Evolutionary conservation across 176 grass and related monocot species (phyloP).

Genomic region (Triticum dicoccoides): DNA sequence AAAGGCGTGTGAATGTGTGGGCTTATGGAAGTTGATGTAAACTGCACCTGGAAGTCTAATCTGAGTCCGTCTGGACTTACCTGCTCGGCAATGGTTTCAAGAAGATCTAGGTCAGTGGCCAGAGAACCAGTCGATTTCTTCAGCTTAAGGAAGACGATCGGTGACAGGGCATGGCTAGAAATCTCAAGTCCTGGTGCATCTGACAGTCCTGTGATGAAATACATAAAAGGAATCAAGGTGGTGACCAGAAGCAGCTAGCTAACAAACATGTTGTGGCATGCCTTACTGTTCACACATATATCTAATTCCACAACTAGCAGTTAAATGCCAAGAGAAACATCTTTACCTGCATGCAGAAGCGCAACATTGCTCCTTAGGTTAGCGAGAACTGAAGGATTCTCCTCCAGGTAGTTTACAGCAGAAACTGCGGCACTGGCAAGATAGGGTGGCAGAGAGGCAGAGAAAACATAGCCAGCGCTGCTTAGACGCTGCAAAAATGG

Average conservation of each 20-base stretch:
- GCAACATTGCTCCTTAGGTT: conserved; percentile 65
- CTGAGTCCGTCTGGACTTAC: conserved; percentile 33
- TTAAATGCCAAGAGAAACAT: neutral
- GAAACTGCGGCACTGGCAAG: conserved; percentile 86
- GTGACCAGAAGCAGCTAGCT: neutral
- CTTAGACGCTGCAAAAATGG: conserved; percentile 74
- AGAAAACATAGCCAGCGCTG: conserved; percentile 92
- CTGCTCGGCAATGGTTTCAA: conserved; percentile 61
- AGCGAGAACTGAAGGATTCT: conserved; percentile 70
- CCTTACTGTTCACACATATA: neutral
- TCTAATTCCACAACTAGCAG: neutral
- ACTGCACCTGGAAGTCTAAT: neutral
- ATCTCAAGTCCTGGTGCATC: conserved; percentile 65
- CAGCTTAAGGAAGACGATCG: conserved; percentile 70
- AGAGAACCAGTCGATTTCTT: conserved; percentile 67
- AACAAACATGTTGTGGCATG: neutral
- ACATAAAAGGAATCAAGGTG: conserved; percentile 18
- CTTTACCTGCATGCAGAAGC: conserved; percentile 58
- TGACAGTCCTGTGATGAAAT: conserved; percentile 55
- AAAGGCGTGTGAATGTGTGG: conserved; percentile 1
- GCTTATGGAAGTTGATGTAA: conserved; percentile 7
- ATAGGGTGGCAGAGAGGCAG: conserved; percentile 94
- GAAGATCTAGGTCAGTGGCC: conserved; percentile 51
- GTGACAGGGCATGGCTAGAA: conserved; percentile 65
- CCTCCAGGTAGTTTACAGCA: conserved; percentile 84